These are phyloP conservation scores for Elaeis oleifera DNA, from an alignment of 202 grass and related monocot species.

Conservation along the genomic window DNA sequence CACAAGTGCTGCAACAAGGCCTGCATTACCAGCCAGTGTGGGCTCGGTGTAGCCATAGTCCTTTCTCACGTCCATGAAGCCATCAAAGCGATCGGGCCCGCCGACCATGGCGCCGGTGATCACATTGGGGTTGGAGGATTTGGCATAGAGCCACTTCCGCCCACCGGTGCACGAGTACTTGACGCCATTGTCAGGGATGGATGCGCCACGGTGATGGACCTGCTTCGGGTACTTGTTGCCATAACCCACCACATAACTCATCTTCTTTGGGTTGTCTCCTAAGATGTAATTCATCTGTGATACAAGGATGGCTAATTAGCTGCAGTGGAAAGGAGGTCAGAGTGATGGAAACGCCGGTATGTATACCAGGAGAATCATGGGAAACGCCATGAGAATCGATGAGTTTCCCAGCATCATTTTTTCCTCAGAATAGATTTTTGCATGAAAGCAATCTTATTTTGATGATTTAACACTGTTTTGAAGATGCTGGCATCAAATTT, in stretches of 20 bases:
- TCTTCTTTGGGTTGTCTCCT: constrained; percentile 6
- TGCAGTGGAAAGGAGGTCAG: too few relatives aligned
- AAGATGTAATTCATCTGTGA: constrained; percentile 11
- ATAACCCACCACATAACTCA: constrained; percentile 10
- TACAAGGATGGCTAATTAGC: too few relatives aligned
- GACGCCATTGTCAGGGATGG: constrained; percentile 2
- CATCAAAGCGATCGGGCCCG: constrained; percentile 1
- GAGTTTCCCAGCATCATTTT: too few relatives aligned
- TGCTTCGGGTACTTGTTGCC: constrained; percentile 4
- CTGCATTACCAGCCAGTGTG: constrained; percentile 9
- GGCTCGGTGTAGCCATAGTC: constrained; percentile 11
- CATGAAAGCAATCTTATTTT: too few relatives aligned
- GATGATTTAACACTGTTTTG: too few relatives aligned
- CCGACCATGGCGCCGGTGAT: constrained; percentile 12
- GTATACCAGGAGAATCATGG: too few relatives aligned
- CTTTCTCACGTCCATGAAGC: neutral
- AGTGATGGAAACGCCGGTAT: too few relatives aligned
- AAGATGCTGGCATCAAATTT: too few relatives aligned
- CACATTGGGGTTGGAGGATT: constrained; percentile 4
- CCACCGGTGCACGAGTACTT: constrained; percentile 11
- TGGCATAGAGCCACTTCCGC: constrained; percentile 5
- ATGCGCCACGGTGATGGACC: constrained; percentile 5
- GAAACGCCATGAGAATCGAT: too few relatives aligned
- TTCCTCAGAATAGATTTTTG: too few relatives aligned
- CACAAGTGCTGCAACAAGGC: constrained; percentile 6